Conservation (phyloP, 129 eudicot genomes). For the Smallanthus sonchifolius region DNA sequence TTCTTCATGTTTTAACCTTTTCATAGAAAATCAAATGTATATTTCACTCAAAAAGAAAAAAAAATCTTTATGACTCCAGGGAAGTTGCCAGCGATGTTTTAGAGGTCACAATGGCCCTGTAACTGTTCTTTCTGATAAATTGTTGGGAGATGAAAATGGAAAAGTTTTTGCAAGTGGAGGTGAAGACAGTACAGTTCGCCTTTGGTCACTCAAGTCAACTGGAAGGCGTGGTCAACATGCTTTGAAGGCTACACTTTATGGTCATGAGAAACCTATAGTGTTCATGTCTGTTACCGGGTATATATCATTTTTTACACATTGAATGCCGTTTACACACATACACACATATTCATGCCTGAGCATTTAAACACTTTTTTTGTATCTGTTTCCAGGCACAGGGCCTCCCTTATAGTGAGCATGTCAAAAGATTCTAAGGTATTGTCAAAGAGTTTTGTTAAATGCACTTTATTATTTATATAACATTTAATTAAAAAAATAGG, state of each 20-base stretch:
- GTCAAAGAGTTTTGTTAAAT: neutral
- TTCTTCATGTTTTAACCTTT: neutral
- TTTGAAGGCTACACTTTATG: constrained; percentile 67
- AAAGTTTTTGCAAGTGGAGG: constrained; percentile 91
- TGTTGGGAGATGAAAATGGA: constrained; percentile 60
- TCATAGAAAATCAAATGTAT: neutral
- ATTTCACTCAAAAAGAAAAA: neutral
- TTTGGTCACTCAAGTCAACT: constrained; percentile 68
- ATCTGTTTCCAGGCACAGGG: constrained; percentile 54
- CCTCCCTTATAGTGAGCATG: constrained; percentile 73
- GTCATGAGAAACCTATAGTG: constrained; percentile 75
- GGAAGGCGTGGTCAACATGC: constrained; percentile 81
- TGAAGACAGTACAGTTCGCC: constrained; percentile 79
- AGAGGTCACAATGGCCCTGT: constrained; percentile 87
- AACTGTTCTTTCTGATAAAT: constrained; percentile 64
- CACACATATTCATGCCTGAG: neutral
- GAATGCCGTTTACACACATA: neutral
- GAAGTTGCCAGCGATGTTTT: constrained; percentile 58
- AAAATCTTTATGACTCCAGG: constrained; percentile 22
- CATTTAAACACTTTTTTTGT: constrained; percentile 4
- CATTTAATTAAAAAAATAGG: constrained; percentile 30
- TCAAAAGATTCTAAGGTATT: constrained; percentile 81
- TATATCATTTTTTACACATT: neutral
- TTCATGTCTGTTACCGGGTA: constrained; percentile 86
- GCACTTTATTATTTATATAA: constrained; percentile 5